Evolutionary conservation across 805 yeast species (phyloP), one percentile per base, ranked within the genome.

Genomic region (Ogataea neopini): DNA sequence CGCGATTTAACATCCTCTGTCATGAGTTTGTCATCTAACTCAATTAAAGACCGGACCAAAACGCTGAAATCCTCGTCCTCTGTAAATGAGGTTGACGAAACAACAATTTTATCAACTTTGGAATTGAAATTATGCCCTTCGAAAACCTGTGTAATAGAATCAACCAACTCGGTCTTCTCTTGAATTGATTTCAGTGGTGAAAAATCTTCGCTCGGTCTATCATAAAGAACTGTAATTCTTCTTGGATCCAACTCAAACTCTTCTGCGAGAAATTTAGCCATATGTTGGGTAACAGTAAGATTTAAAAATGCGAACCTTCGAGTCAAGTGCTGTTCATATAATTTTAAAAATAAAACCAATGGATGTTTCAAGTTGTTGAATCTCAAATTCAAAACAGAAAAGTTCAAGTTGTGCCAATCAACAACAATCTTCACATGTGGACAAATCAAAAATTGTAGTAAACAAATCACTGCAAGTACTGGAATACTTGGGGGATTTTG

Each of bases 351-450:
- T 43, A 70, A 64, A 2, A 90, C 95, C 45, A 87, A 65, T 0
- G 85, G 83, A 60, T 88, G 88, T 28, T 66, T 68, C 42, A 67
- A 62, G 46, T 74, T 74, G 4, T 74, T 61, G 54, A 81, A 80
- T 56, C 81, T 81, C 60, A 92, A 63, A 44, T 85, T 83, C 48
- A 94, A 67, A 22, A 94, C 88, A 1, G 96, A 79, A 65, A 80
- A 92, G 34, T 95, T 96, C 57, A 94, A 73, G 66, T 94, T 94
- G 67, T 94, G 99, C 99, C 99, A 94, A 67, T 94, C 99, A 41
- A 94, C 79, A 17, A 94, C 75, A 19, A 92, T 66, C 59, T 77
- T 75, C 4, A 91, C 73, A 2, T 81, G 74, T 3, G 70, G 67
- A 33, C 52, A 62, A 49, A 72, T 66, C 14, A 79, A 29, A 38